These are phyloP conservation scores for Piper longum DNA, from an alignment of 164 flowering plant genomes.

Conservation along the genomic window DNA sequence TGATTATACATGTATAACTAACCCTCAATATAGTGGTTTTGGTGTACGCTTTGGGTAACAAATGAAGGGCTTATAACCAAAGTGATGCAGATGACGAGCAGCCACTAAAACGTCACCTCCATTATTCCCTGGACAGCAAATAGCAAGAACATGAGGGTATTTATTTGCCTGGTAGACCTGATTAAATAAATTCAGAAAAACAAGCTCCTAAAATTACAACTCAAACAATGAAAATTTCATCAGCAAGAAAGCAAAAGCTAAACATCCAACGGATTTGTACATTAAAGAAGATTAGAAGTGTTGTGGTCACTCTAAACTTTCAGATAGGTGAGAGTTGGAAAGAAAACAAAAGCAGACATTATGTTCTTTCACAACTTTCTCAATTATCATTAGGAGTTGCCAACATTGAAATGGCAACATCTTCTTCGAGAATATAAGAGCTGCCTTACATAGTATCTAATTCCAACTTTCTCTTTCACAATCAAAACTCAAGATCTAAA, in stretches of 20 bases:
- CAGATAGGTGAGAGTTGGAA: background rate
- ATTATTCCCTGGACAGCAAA: constrained; percentile 99
- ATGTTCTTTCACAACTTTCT: background rate
- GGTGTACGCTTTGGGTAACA: constrained; percentile 86
- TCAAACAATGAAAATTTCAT: background rate
- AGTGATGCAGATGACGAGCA: constrained; percentile 89
- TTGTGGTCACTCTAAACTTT: background rate
- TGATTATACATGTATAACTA: constrained; percentile 71
- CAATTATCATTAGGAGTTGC: background rate
- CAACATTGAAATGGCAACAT: no score
- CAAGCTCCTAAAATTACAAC: background rate
- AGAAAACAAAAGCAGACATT: background rate
- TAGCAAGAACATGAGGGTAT: constrained; percentile 56
- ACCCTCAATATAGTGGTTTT: constrained; percentile 69
- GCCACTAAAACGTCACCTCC: constrained; percentile 98
- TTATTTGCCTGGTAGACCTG: constrained; percentile 70
- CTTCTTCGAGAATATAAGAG: no score
- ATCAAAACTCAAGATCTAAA: no score
- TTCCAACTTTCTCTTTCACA: no score
- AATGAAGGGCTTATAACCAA: constrained; percentile 70
- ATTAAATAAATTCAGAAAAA: background rate
- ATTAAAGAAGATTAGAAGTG: background rate
- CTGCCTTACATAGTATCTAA: no score
- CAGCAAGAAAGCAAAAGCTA: background rate
- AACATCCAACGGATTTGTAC: background rate